Base-by-base conservation (phyloP, 169 alveolate species). In the Plasmodium reichenowi region DNA sequence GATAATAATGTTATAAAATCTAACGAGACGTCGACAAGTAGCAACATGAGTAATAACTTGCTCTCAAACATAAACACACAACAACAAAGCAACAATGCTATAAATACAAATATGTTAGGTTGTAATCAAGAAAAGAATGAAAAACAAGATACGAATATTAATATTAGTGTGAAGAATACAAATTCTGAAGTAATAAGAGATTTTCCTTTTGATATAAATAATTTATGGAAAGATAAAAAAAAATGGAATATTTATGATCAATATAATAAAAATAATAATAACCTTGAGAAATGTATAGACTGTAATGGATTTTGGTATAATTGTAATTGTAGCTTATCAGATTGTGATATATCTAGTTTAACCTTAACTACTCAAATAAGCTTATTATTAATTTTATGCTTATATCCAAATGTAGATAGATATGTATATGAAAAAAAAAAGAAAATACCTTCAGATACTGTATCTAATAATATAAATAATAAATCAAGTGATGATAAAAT, bases 371-470 rank as follows among this genome's bases (percentile, higher is more conserved):
- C 92, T 4, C 92, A 86, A 20, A 71, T 86, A 32, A 86, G 92
- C 50, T 29, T 86, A 22, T 73, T 86, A 24, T 52, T 86, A 48
- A 86, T 86, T 17, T 38, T 86, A 20, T 86, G 92, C 48, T 43
- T 86, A 62, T 74, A 86, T 32, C 92, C 92, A 26, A 86, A 86
- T 66, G 50, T 86, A 12, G 92, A 86, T 45, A 86, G 20, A 66
- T 86, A 86, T 47, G 87, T 86, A 10, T 86, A 86, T 32, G 92
- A 86, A 45, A 86, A 86, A 9, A 86, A 26, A 24, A 86, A 86
- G 12, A 71, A 71, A 15, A 70, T 59, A 13, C 13, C 17, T 48
- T 17, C 67, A 6, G 68, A 76, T 17, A 38, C 15, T 7, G 0
- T 74, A 1, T 2, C 26, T 26, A 26, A 43, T 64, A 12, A 26